Conservation (phyloP, 2,329 filamentous ascomycete genomes). For the Herpotrichia juniperi region DNA sequence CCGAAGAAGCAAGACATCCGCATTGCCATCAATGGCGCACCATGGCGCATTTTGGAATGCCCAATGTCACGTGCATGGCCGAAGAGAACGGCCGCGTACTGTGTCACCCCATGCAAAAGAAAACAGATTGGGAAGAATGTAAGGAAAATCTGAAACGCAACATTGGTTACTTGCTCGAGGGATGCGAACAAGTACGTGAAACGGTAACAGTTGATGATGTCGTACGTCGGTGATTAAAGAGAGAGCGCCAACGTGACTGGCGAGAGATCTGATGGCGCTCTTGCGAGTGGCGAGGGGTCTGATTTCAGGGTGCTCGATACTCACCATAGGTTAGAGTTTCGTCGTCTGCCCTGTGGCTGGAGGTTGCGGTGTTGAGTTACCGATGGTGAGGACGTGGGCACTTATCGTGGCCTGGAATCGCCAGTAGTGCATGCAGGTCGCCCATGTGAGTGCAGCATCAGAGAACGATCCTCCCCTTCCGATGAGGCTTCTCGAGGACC, state of each 20-base stretch:
- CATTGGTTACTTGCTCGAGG: slow-evolving; percentile 20
- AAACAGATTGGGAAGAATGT: slow-evolving; percentile 26
- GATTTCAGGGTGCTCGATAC: background rate
- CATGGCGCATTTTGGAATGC: slow-evolving; percentile 40
- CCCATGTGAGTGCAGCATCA: slow-evolving; percentile 31
- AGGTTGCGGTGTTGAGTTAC: background rate
- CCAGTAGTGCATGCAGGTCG: slow-evolving; percentile 34
- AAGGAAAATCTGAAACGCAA: slow-evolving; percentile 31
- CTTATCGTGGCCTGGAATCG: slow-evolving; percentile 13
- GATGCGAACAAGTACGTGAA: slow-evolving; percentile 23
- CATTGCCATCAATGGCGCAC: slow-evolving; percentile 30
- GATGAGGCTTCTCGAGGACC: slow-evolving; percentile 31
- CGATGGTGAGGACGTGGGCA: slow-evolving; percentile 12
- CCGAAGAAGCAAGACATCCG: slow-evolving; percentile 1
- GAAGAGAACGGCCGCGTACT: slow-evolving; percentile 19
- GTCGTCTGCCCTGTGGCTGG: background rate
- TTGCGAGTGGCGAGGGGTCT: background rate
- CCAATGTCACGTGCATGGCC: slow-evolving; percentile 24
- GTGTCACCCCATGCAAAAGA: slow-evolving; percentile 27
- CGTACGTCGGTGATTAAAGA: slow-evolving; percentile 33
- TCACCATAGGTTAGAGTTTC: background rate
- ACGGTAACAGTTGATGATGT: slow-evolving; percentile 32
- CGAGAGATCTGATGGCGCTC: background rate
- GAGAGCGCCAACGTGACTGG: background rate
- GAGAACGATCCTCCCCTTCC: slow-evolving; percentile 36